Evolutionary conservation across 306 rosid genomes (phyloP).

Genomic region (Citrullus colocynthis): DNA sequence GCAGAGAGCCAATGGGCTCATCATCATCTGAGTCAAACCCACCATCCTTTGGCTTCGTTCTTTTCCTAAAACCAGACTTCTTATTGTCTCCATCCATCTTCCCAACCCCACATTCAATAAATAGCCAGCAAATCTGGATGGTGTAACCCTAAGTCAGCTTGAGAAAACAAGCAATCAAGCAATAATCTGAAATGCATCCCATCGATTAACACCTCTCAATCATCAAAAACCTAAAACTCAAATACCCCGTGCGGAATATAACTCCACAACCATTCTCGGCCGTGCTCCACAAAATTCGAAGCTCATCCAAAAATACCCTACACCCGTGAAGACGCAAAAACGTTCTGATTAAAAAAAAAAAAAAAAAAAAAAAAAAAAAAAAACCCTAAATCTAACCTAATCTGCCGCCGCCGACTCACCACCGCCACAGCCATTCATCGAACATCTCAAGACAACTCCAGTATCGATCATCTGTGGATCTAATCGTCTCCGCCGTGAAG

Average conservation of each 20-base stretch:
- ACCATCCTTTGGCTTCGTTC: conserved; percentile 41
- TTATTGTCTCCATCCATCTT: conserved; percentile 60
- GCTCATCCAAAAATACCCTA: conserved; percentile 9
- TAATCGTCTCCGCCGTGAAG: too few relatives aligned
- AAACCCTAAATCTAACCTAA: too few relatives aligned
- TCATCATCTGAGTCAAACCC: conserved; percentile 55
- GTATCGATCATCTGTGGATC: too few relatives aligned
- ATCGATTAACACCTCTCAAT: conserved; percentile 30
- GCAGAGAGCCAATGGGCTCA: conserved; percentile 71
- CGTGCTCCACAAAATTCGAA: conserved; percentile 5
- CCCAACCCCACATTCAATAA: conserved; percentile 26
- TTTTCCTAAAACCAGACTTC: conserved; percentile 40
- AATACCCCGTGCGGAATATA: conserved; percentile 14
- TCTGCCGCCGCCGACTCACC: too few relatives aligned
- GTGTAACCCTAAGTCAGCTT: conserved; percentile 38
- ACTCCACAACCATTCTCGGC: conserved; percentile 7
- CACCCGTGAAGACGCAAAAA: conserved; percentile 10
- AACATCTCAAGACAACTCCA: too few relatives aligned
- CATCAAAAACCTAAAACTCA: conserved; percentile 23
- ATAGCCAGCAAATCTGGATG: not conserved
- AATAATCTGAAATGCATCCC: conserved; percentile 17
- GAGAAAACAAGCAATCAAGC: conserved; percentile 25
- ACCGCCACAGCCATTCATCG: too few relatives aligned
- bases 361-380: not conserved
- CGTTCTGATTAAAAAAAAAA: not conserved